Base-by-base conservation (phyloP, 257 asterid genomes). In the Nicotiana undulata region DNA sequence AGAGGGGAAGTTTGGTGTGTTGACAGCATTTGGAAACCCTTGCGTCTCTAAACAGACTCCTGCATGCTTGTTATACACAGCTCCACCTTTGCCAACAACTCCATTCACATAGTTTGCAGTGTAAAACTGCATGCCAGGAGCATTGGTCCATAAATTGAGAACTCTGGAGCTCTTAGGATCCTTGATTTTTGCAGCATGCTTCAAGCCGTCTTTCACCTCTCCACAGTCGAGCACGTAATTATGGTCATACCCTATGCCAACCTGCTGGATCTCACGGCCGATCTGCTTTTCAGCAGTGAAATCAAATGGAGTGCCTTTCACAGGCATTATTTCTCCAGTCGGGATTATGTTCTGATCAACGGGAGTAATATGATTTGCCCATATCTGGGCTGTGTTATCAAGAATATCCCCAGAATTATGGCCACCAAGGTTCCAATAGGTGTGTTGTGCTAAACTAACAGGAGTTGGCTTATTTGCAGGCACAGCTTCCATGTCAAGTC, bases 101-200 rank as follows among this genome's bases (percentile, higher is more conserved):
- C 98, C 98, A 24, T 86, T 76, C 28, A 94, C 97, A 49, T 88
- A 96, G 82, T 94, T 96, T 28, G 94, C 98, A 1, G 99, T 94
- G 83, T 96, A 94, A 84, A 96, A 93, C 90, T 96, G 99, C 98
- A 96, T 87, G 32, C 97, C 99, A 0, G 98, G 98, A 29, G 98
- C 98, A 87, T 85, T 84, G 8, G 99, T 94, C 98, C 98, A 94
- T 81, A 94, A 63, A 86, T 94, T 74, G 81, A 96, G 88, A 75
- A 97, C 92, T 89, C 99, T 88, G 4, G 90, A 88, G 90, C 97
- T 96, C 18, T 40, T 76, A 2, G 97, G 96, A 84, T 94, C 99
- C 89, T 82, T 91, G 87, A 96, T 59, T 68, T 88, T 93, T 3
- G 90, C 99, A 24, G 97, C 98, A 63, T 83, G 97, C 89, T 90